Base-by-base conservation (phyloP, 768 basidiomycete species). In the Mycena olivaceomarginata region DNA sequence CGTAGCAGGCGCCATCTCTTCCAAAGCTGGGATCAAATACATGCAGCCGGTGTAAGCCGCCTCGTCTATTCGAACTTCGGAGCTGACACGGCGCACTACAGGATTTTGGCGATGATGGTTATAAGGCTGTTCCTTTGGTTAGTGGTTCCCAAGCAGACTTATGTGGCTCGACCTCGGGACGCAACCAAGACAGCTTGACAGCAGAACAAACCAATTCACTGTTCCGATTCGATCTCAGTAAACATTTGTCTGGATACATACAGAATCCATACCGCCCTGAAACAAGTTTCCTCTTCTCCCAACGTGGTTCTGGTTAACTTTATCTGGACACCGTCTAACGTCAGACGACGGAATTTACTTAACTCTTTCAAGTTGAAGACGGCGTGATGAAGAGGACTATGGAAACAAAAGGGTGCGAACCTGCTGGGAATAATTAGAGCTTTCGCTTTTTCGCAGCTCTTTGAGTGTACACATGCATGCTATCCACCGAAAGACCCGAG, bases 1-100 rank as follows among this genome's bases (percentile, higher is more conserved):
- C 80, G 87, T 95, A 75, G 93, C 93, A 2, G 94, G 95, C 31
- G 89, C 92, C 2, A 89, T 96, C n/a, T 91, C 95, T 13, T 88
- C 89, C 40, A 91, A 87, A 72, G 90, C 91, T 51, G 94, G 90
- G 0, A 93, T 94, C 63, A 85, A 87, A 74, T 91, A 88, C 78
- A 81, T 94, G 71, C 91, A 93, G 79, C 93, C 93, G 4, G 83
- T 94, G 93, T 94, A 77, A 83, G 92, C 70, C 66, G 45, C 53
- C 46, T 67, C 39, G 16, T 75, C 25, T 18, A 22, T 41, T n/a
- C 37, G 20, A 16, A 20, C 66, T 12, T 46, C 0, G 25, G 9
- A 25, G 25, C 20, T 15, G 37, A 43, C 40, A 67, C 48, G 22
- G 20, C 11, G 20, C 41, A 5, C 69, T 22, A 22, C 31, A 77